These are phyloP conservation scores for Serendipita sp. DNA, from an alignment of 768 basidiomycete species.

Conservation along the genomic window DNA sequence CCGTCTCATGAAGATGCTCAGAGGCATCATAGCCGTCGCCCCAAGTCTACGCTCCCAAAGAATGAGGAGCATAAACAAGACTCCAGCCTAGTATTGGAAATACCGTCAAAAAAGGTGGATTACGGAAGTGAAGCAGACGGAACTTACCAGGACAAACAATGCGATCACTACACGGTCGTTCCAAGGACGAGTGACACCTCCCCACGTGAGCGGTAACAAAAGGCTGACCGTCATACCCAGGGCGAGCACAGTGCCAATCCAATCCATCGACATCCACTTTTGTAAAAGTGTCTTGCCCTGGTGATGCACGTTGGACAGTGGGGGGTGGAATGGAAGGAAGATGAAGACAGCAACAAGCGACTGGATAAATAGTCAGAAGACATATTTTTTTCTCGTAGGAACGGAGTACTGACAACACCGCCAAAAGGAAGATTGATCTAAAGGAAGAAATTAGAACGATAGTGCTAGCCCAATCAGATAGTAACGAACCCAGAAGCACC, in stretches of 20 bases:
- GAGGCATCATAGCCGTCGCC: constrained; percentile 21
- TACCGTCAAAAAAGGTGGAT: background rate
- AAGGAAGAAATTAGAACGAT: background rate
- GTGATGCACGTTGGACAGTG: background rate
- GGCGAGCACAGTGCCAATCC: background rate
- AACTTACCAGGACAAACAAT: constrained; percentile 17
- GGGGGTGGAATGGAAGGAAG: background rate
- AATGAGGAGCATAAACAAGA: constrained; percentile 19
- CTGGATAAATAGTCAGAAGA: background rate
- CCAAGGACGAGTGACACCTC: background rate
- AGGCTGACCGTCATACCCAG: background rate
- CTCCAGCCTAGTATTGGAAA: background rate
- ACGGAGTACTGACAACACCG: background rate
- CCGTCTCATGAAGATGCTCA: constrained; percentile 17
- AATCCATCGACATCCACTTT: constrained; percentile 1
- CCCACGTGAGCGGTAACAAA: background rate
- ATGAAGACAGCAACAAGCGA: background rate
- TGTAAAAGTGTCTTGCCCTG: constrained; percentile 1
- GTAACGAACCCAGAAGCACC: constrained; percentile 14
- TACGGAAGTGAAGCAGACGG: background rate
- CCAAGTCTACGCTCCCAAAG: constrained; percentile 19
- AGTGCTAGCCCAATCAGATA: background rate
- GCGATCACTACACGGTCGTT: constrained; percentile 14
- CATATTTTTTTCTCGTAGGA: background rate
- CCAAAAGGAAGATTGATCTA: constrained; percentile 5